Evolutionary conservation across 495 filamentous ascomycete species (phyloP).

Genomic region (Aspergillus panamensis): DNA sequence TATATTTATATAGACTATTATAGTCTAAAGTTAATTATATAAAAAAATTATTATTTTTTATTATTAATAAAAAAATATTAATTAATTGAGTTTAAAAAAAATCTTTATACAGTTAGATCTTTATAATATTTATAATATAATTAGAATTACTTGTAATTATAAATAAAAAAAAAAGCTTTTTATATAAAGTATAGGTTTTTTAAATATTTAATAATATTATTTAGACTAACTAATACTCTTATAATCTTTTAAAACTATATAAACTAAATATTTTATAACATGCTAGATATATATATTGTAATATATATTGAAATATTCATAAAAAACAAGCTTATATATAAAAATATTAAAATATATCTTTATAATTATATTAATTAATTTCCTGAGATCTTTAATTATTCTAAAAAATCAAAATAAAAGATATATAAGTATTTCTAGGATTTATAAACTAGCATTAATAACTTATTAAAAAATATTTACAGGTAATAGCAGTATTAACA

Average conservation of each 20-base stretch:
- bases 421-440: background rate
- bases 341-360: background rate
- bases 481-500: background rate
- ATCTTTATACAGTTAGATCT: no score
- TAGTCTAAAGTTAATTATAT: no score
- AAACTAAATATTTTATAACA: background rate
- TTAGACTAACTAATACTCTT: background rate
- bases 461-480: background rate
- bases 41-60: no score
- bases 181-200: background rate
- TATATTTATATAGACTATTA: no score
- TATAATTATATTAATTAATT: background rate
- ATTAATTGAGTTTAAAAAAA: no score
- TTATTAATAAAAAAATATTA: no score
- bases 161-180: background rate
- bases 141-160: background rate
- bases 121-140: background rate
- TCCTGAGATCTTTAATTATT: background rate
- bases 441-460: background rate
- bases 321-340: background rate
- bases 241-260: background rate
- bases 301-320: background rate
- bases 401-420: background rate
- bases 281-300: background rate
- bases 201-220: background rate